Percentiles rank a stretch among this genome's conserved stretches.
Conservation (phyloP, 495 filamentous ascomycete species). For the Glutinoglossum americanum region DNA sequence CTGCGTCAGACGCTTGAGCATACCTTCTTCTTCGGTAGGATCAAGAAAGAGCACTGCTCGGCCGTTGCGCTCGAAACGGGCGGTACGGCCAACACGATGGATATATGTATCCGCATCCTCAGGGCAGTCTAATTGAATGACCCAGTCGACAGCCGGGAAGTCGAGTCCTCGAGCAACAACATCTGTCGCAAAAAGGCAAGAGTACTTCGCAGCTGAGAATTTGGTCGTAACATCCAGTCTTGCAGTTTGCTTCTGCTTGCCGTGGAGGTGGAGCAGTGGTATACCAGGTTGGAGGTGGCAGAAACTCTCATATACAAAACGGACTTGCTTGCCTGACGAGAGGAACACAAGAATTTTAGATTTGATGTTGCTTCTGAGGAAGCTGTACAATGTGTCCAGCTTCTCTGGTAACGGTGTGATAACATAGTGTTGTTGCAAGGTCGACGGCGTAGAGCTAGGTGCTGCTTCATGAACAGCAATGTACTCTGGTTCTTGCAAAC, state of each 20-base stretch:
- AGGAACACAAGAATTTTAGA: conserved; percentile 86
- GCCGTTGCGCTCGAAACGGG: conserved; percentile 74
- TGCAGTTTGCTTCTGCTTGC: conserved; percentile 76
- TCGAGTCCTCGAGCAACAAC: conserved; percentile 85
- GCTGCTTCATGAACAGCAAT: conserved; percentile 80
- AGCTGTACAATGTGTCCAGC: conserved; percentile 76
- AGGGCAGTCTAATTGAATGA: conserved; percentile 83
- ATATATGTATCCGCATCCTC: conserved; percentile 97
- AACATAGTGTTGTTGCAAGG: conserved; percentile 78
- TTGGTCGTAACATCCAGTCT: conserved; percentile 66
- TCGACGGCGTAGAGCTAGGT: conserved; percentile 56
- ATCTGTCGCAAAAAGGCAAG: conserved; percentile 87
- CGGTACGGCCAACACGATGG: conserved; percentile 85
- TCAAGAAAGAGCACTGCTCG: conserved; percentile 80
- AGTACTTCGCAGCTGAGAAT: conserved; percentile 55
- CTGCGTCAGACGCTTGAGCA: conserved; percentile 58
- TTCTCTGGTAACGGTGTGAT: conserved; percentile 68
- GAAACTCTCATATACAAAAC: conserved; percentile 85
- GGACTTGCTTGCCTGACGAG: conserved; percentile 86
- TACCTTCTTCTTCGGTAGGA: conserved; percentile 73
- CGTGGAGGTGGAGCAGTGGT: conserved; percentile 84
- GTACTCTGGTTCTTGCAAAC: conserved; percentile 80
- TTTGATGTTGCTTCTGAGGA: conserved; percentile 72
- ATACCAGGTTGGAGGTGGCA: conserved; percentile 88
- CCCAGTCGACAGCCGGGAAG: conserved; percentile 95